Conservation (phyloP, 176 grass and related monocot genomes). For the Oryza glumipatula region DNA sequence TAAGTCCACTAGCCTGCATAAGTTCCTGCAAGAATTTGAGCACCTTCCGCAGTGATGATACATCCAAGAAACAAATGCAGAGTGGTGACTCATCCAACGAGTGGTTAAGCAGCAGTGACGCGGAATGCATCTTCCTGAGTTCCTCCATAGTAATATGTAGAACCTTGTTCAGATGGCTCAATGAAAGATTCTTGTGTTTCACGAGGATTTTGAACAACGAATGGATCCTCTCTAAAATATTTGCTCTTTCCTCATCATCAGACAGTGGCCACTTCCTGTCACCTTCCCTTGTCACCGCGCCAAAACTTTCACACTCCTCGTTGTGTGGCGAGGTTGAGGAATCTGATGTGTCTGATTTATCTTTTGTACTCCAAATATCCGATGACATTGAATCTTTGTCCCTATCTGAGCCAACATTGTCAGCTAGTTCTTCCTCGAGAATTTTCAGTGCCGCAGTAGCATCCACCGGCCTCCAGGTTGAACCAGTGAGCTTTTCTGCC, state of each 20-base stretch:
- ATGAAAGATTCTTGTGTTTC: conserved; percentile 77
- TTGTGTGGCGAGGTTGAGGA: conserved; percentile 58
- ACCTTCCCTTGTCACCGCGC: conserved; percentile 42
- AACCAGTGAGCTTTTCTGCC: conserved; percentile 66
- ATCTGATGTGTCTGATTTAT: conserved; percentile 63
- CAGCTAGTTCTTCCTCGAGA: conserved; percentile 62
- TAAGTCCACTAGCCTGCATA: conserved; percentile 64
- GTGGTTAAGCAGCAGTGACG: conserved; percentile 59
- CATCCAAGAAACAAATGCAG: conserved; percentile 83
- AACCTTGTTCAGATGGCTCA: conserved; percentile 68
- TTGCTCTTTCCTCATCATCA: conserved; percentile 76
- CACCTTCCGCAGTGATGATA: conserved; percentile 61
- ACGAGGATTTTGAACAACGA: conserved; percentile 63
- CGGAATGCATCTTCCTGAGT: conserved; percentile 61
- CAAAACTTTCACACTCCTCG: conserved; percentile 56
- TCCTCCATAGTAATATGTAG: conserved; percentile 72
- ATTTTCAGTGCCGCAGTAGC: conserved; percentile 46
- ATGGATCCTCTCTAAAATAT: conserved; percentile 74
- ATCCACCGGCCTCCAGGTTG: conserved; percentile 79
- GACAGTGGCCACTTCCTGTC: conserved; percentile 69
- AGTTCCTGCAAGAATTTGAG: conserved; percentile 85
- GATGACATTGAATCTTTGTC: conserved; percentile 60
- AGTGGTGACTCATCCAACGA: conserved; percentile 67
- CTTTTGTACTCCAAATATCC: conserved; percentile 58
- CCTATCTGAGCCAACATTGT: conserved; percentile 47